phyloP scores from a whole-genome alignment of 305 asterid genomes.

The Fraxinus greggii region DNA sequence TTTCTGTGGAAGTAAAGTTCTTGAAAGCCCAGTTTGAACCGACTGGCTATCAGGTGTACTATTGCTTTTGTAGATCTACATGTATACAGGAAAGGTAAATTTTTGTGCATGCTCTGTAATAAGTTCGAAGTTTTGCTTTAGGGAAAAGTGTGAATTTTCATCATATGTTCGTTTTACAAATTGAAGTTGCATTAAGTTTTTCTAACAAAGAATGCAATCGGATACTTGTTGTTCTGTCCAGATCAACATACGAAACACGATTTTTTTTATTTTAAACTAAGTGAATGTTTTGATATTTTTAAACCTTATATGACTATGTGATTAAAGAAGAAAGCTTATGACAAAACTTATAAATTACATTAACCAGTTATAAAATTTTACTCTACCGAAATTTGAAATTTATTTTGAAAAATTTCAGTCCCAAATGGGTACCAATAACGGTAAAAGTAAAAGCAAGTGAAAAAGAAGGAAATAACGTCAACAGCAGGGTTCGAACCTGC shows the following conservation, averaged over 20 bases:
- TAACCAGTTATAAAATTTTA: not conserved
- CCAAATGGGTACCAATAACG: not conserved
- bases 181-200: not conserved
- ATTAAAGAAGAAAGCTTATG: not conserved
- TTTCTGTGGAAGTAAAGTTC: not conserved
- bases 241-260: too few species aligned
- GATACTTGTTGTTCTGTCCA: not conserved
- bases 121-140: not conserved
- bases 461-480: not conserved
- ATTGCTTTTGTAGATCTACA: not conserved
- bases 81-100: not conserved
- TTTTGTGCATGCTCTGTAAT: not conserved
- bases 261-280: too few species aligned
- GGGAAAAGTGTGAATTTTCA: not conserved
- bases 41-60: not conserved
- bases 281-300: not conserved
- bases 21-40: not conserved
- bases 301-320: too few species aligned
- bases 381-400: not conserved
- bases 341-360: not conserved
- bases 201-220: not conserved
- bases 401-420: not conserved
- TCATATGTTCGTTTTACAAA: not conserved
- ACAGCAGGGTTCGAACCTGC: constrained; percentile 97
- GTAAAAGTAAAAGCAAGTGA: not conserved